Conservation (phyloP, 2,329 filamentous ascomycete genomes). For the Cladosporium sp. region DNA sequence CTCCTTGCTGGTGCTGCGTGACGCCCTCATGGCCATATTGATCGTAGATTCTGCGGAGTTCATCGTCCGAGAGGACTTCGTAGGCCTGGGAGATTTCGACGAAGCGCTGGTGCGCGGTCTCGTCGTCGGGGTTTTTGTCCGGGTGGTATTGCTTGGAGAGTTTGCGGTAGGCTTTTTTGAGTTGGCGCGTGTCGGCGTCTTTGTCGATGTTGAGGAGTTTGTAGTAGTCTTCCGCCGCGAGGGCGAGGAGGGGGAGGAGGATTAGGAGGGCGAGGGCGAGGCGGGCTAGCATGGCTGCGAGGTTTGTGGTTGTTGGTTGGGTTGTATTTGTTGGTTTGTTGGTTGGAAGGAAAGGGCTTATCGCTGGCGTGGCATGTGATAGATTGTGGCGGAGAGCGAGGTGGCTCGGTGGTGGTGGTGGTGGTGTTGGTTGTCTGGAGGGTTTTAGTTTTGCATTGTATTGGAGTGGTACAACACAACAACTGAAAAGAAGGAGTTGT, state of each 20-base stretch:
- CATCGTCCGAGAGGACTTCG: conserved; percentile 78
- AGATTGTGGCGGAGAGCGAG: neutral
- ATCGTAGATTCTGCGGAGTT: conserved; percentile 87
- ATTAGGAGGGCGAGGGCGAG: conserved; percentile 44
- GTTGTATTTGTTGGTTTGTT: neutral
- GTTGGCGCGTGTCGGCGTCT: conserved; percentile 77
- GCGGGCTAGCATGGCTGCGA: conserved; percentile 43
- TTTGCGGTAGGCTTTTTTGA: conserved; percentile 89
- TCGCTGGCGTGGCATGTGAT: conserved; percentile 1
- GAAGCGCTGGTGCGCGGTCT: conserved; percentile 83
- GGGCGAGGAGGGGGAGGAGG: conserved; percentile 44
- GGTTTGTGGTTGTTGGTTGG: conserved; percentile 7
- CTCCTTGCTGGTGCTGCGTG: conserved; percentile 73
- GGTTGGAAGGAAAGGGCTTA: neutral
- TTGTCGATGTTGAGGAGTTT: conserved; percentile 80
- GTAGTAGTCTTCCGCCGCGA: conserved; percentile 70
- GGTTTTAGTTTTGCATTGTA: neutral
- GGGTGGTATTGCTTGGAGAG: conserved; percentile 96
- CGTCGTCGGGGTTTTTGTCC: conserved; percentile 91
- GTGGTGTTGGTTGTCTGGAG: neutral
- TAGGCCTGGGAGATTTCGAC: conserved; percentile 94
- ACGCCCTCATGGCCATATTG: conserved; percentile 90
- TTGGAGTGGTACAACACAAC: neutral
- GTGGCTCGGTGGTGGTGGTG: neutral
- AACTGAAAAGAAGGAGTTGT: neutral